Evolutionary conservation across 352 stramenopile genomes (phyloP), one percentile per base, ranked within the genome.

Genomic region (Phytophthora brassicae): DNA sequence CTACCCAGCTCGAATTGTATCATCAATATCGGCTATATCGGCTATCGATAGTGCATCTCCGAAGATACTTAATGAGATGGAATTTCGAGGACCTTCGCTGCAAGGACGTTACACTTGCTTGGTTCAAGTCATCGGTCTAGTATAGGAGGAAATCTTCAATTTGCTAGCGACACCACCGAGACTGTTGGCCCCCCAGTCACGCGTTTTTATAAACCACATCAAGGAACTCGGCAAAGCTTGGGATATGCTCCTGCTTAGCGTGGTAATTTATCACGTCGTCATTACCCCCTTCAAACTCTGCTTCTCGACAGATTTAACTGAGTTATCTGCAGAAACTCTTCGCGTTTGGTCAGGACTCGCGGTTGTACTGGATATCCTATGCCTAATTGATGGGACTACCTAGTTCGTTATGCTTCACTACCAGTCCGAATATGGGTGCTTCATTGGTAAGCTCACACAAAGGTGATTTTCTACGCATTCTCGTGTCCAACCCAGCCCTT

Each of bases 261-360:
- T 86, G 17, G 63, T 71, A 0, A 26, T 84, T 4, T 91, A 89
- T 47, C 66, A 79, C 31, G 33, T 72, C 14, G 41, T 74, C 4
- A 45, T 74, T 16, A 75, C 67, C n/a, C 79, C 79, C 0, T 75
- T 88, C 44, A 92, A 90, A 33, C 68, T 84, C 0, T 84, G 67
- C 35, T 90, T 88, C 23, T 66, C 70, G 17, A 62, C 79, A 6
- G 79, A 89, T 31, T 47, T 92, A 2, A 48, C 63, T 7, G 35
- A 70, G 16, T 43, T 82, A 8, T 29, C 61, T 22, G 28, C 39
- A 2, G 6, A 8, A 8, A 23, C 45, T 2, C 44, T 89, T n/a
- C 60, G 53, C 0, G 36, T 26, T 36, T 91, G 82, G 82, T 75
- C 75, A 2, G 69, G 16, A 3, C 39, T 74, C 39, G 83, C 90